Evolutionary conservation across 352 stramenopile genomes (phyloP), one percentile per base, ranked within the genome.

Genomic region (Globisporangium mamillatum): DNA sequence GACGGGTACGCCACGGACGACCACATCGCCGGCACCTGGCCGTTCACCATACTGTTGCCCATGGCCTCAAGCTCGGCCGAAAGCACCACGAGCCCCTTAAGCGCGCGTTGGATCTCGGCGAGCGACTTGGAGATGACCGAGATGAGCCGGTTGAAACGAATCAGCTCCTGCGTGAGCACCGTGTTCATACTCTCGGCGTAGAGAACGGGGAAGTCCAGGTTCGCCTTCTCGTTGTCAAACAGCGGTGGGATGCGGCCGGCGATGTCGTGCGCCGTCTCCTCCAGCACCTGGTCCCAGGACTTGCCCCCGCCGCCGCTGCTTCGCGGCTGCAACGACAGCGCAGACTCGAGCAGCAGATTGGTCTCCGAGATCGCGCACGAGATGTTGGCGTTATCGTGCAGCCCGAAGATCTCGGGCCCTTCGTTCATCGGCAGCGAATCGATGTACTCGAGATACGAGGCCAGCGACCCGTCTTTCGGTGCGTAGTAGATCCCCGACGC

Each of bases 41-140:
- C 92, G 36, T 96, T 95, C 25, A 97, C 90, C 88, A 98, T 97
- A 52, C 88, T 89, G 66, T 97, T 97, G 62, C 91, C 93, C 92
- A 98, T 98, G 24, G 89, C 85, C 69, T 98, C 93, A 0, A 98
- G 77, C 75, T 98, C 93, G 0, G 81, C 80, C 10, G 89, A 97
- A 73, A 98, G 95, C 48, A 98, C 90, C 24, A 98, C 92, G 9
- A 98, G 83, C 0, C 94, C 94, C 60, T 97, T 96, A 24, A 98
- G 81, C 10, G 94, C 94, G 25, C 93, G 92, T 67, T 97, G 91
- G 59, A 98, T 88, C 74, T 98, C 92, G 10, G 69, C 75, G 3
- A 98, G 73, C 7, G 86, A 96, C 24, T 76, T 73, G 9, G 91
- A 78, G 48, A 98, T 90, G 36, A 94, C 67, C 2, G 70, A 72